phyloP scores from a whole-genome alignment of 768 basidiomycete species.

The Leucosporidium yakuticum region DNA sequence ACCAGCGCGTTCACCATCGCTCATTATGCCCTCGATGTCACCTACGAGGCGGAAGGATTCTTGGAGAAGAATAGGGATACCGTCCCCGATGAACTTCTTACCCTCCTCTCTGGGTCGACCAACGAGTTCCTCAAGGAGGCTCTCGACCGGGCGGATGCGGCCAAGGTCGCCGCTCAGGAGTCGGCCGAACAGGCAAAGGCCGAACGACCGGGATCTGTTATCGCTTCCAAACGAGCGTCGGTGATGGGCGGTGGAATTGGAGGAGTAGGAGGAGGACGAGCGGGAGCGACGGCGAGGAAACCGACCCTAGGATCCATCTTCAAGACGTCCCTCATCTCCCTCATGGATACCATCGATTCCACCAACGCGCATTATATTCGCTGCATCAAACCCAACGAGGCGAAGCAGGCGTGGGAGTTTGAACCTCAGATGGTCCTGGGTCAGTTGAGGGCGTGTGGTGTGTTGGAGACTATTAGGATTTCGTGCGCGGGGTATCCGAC shows the following conservation, averaged over 20 bases:
- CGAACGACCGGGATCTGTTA: conserved; percentile 13
- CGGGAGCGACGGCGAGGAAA: conserved; percentile 57
- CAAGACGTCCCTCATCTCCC: conserved; percentile 81
- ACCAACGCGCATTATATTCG: conserved; percentile 99
- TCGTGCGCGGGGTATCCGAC: conserved; percentile 98
- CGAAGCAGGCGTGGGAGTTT: conserved; percentile 94
- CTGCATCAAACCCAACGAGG: conserved; percentile 98
- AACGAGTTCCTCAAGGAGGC: conserved; percentile 94
- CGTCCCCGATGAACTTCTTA: conserved; percentile 96
- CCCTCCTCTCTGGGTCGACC: conserved; percentile 73
- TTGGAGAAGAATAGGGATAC: conserved; percentile 98
- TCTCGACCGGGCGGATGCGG: conserved; percentile 72
- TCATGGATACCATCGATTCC: conserved; percentile 95
- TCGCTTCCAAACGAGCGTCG: conserved; percentile 30
- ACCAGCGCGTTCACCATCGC: conserved; percentile 95
- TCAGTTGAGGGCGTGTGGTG: conserved; percentile 95
- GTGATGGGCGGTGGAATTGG: conserved; percentile 49
- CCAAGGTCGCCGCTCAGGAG: conserved; percentile 65
- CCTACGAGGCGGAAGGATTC: conserved; percentile 97
- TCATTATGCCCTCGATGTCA: conserved; percentile 96
- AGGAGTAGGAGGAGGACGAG: conserved; percentile 48
- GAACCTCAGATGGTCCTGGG: conserved; percentile 89
- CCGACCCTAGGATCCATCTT: conserved; percentile 98
- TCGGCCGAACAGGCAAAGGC: conserved; percentile 37
- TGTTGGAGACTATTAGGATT: conserved; percentile 95